A percentile compares a stretch with the other conserved stretches of the same genome.
phyloP scores from a whole-genome alignment of 2,329 filamentous ascomycete genomes.

The Sporothrix euskadiensis region DNA sequence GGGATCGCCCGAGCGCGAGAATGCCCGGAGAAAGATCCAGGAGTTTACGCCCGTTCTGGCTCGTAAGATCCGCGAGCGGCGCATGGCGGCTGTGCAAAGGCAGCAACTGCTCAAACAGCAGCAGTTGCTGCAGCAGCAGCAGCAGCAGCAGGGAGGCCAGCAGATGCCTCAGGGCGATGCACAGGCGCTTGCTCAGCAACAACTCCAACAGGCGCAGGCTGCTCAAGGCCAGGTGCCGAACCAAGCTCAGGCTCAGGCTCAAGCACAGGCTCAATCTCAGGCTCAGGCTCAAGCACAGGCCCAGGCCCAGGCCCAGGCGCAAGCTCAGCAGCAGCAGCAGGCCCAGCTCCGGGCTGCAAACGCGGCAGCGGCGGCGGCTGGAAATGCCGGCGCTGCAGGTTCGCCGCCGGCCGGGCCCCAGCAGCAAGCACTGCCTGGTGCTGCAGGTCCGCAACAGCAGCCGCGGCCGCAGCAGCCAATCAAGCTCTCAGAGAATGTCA shows the following conservation, averaged over 20 bases:
- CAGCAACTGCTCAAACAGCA: slow-evolving; percentile 24
- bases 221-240: background rate
- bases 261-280: slow-evolving; percentile 25
- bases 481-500: slow-evolving; percentile 46
- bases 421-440: slow-evolving; percentile 27
- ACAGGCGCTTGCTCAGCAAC: slow-evolving; percentile 25
- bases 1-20: slow-evolving; percentile 51
- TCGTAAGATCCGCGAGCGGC: slow-evolving; percentile 32
- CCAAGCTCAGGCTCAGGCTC: slow-evolving; percentile 21
- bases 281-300: slow-evolving; percentile 29
- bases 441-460: slow-evolving; percentile 33
- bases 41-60: slow-evolving; percentile 61
- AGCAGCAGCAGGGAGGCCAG: slow-evolving; percentile 29
- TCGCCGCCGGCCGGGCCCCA: slow-evolving; percentile 32
- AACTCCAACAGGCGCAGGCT: slow-evolving; percentile 11
- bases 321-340: slow-evolving; percentile 25
- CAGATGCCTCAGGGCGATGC: slow-evolving; percentile 17
- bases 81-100: slow-evolving; percentile 18
- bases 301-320: slow-evolving; percentile 18
- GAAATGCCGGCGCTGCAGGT: slow-evolving; percentile 18
- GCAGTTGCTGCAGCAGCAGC: slow-evolving; percentile 27
- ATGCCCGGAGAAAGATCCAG: slow-evolving; percentile 58
- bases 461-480: slow-evolving; percentile 31
- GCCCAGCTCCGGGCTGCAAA: slow-evolving; percentile 7
- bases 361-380: slow-evolving; percentile 11